Conservation (phyloP, 169 alveolate genomes). For the Plasmodium chabaudi region DNA sequence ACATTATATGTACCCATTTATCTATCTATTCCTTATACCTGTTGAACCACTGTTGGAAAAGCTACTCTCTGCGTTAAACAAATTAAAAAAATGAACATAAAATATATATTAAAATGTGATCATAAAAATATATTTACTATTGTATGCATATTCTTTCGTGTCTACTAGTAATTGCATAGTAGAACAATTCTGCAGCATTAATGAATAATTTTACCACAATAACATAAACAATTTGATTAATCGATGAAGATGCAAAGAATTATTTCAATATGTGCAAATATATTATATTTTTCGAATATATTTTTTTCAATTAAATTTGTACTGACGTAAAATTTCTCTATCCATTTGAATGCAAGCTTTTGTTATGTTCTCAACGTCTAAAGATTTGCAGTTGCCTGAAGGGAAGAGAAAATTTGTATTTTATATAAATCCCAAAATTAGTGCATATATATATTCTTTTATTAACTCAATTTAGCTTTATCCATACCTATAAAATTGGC, state of each 20-base stretch:
- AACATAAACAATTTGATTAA: no score
- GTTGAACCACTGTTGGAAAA: constrained; percentile 71
- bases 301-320: neutral
- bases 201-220: no score
- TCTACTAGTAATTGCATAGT: no score
- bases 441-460: neutral
- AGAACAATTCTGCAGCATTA: no score
- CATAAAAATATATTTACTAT: neutral
- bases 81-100: neutral
- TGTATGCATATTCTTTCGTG: no score
- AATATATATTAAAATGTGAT: neutral
- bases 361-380: constrained; percentile 36
- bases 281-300: no score
- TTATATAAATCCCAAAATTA: neutral
- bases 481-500: constrained; percentile 56
- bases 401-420: neutral
- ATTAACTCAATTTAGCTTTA: neutral
- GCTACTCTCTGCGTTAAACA: constrained; percentile 24
- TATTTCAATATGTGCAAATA: no score
- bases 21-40: constrained; percentile 32
- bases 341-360: constrained; percentile 71
- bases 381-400: constrained; percentile 54
- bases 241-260: no score
- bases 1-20: neutral
- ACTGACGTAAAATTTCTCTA: constrained; percentile 59